Base-by-base conservation (phyloP, 257 asterid genomes). In the Ophiorrhiza pumila region DNA sequence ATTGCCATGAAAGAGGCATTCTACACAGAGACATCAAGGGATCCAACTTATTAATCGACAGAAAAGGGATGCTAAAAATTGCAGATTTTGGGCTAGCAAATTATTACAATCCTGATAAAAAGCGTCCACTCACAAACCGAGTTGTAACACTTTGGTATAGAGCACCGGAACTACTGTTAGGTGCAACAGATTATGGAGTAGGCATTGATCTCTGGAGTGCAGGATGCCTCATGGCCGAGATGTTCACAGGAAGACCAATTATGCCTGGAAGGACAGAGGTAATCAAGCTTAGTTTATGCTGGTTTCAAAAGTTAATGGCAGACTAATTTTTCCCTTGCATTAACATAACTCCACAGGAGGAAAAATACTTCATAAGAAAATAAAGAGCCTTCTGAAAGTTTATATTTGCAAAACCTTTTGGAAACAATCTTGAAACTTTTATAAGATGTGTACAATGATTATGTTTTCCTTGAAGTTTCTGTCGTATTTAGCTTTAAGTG, bases 121-220 rank as follows among this genome's bases (percentile, higher is more conserved):
- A 46, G 61, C 87, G 79, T 52, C 96, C 89, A 32, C 76, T 88
- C 17, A 92, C 98, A 46, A 92, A 77, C 72, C 85, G 94, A 25
- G 98, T 92, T 23, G 98, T 92, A 74, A 92, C 98, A 4, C 92
- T 92, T 69, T 92, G 97, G 97, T 90, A 92, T 17, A 71, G 96
- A 72, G 96, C 96, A 8, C 96, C 95, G 0, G 96, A 92, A 85
- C 84, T 92, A 32, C 83, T 92, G n/a, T 35, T 92, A 12, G 98
- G 96, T 13, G 78, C 96, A 7, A 90, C 96, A 0, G 91, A 92
- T 18, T 92, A 92, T 75, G 96, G 96, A 29, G 43, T 71, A 31
- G 96, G 92, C 0, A 87, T 88, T 47, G 98, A 92, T 84, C 87
- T 92, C 23, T 92, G 96, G 98, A 92, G 98, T 43, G 96, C 78